phyloP scores from a whole-genome alignment of 352 stramenopile genomes.

The Phytopythium oedochilum region DNA sequence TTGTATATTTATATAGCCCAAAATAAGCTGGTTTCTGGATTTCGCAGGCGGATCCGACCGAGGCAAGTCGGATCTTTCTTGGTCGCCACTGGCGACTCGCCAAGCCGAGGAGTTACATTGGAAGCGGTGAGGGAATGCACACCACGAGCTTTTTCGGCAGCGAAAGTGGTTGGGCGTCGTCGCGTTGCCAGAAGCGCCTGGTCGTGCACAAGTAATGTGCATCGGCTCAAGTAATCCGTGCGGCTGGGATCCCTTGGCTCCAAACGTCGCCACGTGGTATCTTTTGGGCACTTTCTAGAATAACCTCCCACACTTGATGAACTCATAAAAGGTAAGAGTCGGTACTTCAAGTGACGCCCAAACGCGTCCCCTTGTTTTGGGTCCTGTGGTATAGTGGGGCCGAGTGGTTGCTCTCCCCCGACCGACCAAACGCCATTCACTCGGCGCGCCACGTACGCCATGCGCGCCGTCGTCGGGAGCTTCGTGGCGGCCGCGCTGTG shows the following conservation, averaged over 20 bases:
- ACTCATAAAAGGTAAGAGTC: neutral
- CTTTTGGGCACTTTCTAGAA: constrained; percentile 30
- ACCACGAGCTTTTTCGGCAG: neutral
- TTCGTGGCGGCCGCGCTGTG: constrained; percentile 9
- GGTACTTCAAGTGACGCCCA: constrained; percentile 1
- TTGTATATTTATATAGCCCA: neutral
- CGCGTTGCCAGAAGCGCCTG: neutral
- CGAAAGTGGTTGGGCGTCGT: neutral
- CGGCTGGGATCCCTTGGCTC: neutral
- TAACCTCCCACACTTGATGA: constrained; percentile 6
- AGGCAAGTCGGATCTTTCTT: neutral
- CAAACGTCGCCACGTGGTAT: constrained; percentile 5
- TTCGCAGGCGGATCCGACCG: neutral
- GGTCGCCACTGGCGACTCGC: too few relatives aligned
- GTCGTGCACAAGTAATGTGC: too few relatives aligned
- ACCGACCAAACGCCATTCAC: neutral
- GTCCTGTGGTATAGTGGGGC: neutral
- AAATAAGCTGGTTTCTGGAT: neutral
- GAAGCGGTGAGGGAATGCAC: neutral
- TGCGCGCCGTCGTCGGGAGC: constrained; percentile 3
- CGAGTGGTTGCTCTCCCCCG: neutral
- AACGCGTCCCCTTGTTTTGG: neutral
- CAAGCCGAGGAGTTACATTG: neutral
- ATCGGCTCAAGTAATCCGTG: too few relatives aligned
- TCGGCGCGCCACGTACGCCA: neutral